Conservation (phyloP, 2,329 filamentous ascomycete genomes). For the Trichoderma arundinaceum region DNA sequence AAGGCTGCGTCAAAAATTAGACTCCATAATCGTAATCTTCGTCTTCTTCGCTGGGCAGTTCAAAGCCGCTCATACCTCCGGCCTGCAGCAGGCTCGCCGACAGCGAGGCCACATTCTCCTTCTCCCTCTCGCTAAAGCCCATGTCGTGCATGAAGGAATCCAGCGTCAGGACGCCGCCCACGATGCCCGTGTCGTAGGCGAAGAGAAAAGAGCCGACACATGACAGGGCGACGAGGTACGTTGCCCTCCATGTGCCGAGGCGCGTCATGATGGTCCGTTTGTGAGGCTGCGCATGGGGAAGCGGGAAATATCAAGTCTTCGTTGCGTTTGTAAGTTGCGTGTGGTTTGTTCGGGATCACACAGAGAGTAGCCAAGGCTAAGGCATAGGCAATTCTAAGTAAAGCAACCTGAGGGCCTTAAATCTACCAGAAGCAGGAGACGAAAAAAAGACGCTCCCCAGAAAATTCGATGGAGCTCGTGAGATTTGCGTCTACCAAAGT, state of each 20-base stretch:
- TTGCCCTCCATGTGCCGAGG: conserved; percentile 47
- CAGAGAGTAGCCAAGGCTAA: too few relatives aligned
- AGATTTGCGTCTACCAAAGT: too few relatives aligned
- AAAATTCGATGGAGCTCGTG: too few relatives aligned
- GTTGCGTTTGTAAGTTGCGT: too few relatives aligned
- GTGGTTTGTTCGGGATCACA: too few relatives aligned
- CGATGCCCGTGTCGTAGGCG: conserved; percentile 52
- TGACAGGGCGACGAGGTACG: conserved; percentile 47
- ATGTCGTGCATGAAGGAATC: conserved; percentile 49
- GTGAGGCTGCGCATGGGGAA: conserved; percentile 11
- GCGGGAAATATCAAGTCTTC: not conserved
- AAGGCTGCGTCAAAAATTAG: conserved; percentile 42
- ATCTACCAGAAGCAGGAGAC: too few relatives aligned
- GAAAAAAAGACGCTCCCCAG: too few relatives aligned
- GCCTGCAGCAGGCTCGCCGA: conserved; percentile 51
- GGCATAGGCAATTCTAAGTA: too few relatives aligned
- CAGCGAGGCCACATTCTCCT: conserved; percentile 46
- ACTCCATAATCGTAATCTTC: too few relatives aligned
- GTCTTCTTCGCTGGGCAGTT: too few relatives aligned
- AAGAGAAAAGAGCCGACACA: conserved; percentile 49
- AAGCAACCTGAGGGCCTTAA: too few relatives aligned
- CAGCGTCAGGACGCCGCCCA: conserved; percentile 50
- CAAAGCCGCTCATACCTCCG: conserved; percentile 41
- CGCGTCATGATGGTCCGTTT: conserved; percentile 34
- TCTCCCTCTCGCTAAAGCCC: conserved; percentile 40